Base-by-base conservation (phyloP, 2,329 filamentous ascomycete genomes). In the Pyrenophora graminea region DNA sequence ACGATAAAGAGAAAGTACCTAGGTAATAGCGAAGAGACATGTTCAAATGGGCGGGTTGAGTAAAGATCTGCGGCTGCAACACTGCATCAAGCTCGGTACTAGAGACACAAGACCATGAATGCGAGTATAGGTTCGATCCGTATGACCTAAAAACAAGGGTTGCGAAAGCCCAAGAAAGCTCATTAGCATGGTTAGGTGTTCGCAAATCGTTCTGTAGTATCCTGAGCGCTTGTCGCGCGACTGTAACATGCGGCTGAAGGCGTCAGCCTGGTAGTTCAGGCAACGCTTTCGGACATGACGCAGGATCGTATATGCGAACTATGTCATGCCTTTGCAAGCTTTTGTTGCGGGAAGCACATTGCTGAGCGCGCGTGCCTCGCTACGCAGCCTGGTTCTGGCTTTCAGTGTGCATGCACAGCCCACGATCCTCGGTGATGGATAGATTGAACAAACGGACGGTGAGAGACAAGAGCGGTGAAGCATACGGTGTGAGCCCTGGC, bases 401-500 rank as follows among this genome's bases (percentile, higher is more conserved):
- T 21, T 32, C 36, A 18, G 37, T 32, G 27, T 50, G 48, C 55
- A 55, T 50, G 48, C 55, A 55, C 53, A 53, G 53, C 53, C 56
- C 38, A 19, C 21, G 13, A 41, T 48, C 40, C 39, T 34, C 32
- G 37, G 45, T 45, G 36, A 53, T 6, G 45, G 50, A 36, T 30
- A 27, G 37, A 21, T 43, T 41, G 23, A n/a, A 47, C 25, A 40
- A 31, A 43, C 43, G 40, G 27, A 32, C 12, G 25, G 36, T 17
- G 21, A 33, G 8, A 27, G 32, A 32, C 32, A 48, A 27, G 33
- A 42, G 49, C 39, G 49, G 21, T 48, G 44, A 48, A 40, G 31
- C 5, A 30, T 13, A 37, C 19, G 19, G 27, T 2, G 13, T 18
- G 15, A 39, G 12, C 2, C 6, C 6, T 25, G 23, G 8, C 23